These are phyloP conservation scores for Gracilaria gracilis DNA, from an alignment of 23 red algal species.

Conservation along the genomic window DNA sequence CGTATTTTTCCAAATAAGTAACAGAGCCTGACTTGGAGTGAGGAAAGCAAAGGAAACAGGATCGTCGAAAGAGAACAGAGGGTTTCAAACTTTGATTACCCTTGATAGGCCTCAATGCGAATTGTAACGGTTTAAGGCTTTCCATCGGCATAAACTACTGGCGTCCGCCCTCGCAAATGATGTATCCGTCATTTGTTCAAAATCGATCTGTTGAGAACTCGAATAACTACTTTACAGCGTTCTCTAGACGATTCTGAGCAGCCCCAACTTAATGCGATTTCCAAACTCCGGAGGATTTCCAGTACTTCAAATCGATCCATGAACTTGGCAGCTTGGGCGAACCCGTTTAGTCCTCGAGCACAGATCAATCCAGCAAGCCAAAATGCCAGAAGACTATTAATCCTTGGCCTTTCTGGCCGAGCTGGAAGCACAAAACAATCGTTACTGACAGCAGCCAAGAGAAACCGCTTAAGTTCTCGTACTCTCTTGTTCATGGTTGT, in stretches of 20 bases:
- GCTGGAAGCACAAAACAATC: not conserved
- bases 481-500: not conserved
- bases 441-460: not conserved
- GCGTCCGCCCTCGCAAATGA: no score
- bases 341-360: not conserved
- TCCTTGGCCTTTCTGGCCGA: not conserved
- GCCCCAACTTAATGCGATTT: not conserved
- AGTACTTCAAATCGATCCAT: not conserved
- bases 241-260: not conserved
- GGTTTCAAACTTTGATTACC: no score
- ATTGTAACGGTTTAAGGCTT: no score
- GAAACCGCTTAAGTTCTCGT: not conserved
- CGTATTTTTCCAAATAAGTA: no score
- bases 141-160: no score
- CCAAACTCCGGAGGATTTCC: slow-evolving; percentile 1
- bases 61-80: no score
- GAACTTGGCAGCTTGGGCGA: not conserved
- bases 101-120: no score
- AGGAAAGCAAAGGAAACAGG: no score
- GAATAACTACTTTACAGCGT: not conserved
- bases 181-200: not conserved
- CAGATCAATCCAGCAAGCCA: not conserved
- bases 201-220: not conserved
- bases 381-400: slow-evolving; percentile 22
- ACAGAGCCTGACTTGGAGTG: no score